Base-by-base conservation (phyloP, 441 rosid species). In the Croton laevigatus region DNA sequence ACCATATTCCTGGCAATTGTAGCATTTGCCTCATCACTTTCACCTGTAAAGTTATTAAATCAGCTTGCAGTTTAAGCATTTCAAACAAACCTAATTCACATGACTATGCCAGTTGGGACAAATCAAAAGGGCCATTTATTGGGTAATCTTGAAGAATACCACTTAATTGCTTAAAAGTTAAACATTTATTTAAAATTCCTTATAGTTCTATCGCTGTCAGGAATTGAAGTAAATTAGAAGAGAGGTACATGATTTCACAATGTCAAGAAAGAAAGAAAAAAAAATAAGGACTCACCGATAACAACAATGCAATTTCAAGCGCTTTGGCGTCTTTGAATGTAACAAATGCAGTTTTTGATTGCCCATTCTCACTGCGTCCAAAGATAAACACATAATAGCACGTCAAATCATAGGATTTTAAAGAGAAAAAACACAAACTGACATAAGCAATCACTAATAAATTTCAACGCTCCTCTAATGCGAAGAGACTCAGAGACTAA, bases 281-380 rank as follows among this genome's bases (percentile, higher is more conserved):
- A 58, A 68, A 8, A 54, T 59, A 42, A 59, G 46, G 23, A 81
- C 87, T 8, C 68, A 92, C 99, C 84, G 97, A 92, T 80, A 94
- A 84, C 57, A 92, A 81, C 75, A 94, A 82, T 0, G 99, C 98
- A 34, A 94, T 94, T 87, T 94, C 97, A 58, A 94, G 89, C 36
- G 99, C 97, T 80, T 88, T 87, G 0, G 96, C 83, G 51, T 94
- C 96, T 73, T 79, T 84, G 85, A 94, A 94, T 11, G 96, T 90
- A 57, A 94, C 99, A 82, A 79, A 92, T 4, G 92, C 97, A 44
- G 87, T 75, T 83, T 79, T 83, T 52, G 82, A 76, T 40, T 77
- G 72, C 17, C 83, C 89, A 78, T 82, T 54, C 66, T 91, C 98
- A 23, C 91, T 90, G 83, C 86, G 81, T 23, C 38, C 45, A 67